Evolutionary conservation across 257 asterid species (phyloP), one percentile per base, ranked within the genome.

Genomic region (Fraxinus pennsylvanica): DNA sequence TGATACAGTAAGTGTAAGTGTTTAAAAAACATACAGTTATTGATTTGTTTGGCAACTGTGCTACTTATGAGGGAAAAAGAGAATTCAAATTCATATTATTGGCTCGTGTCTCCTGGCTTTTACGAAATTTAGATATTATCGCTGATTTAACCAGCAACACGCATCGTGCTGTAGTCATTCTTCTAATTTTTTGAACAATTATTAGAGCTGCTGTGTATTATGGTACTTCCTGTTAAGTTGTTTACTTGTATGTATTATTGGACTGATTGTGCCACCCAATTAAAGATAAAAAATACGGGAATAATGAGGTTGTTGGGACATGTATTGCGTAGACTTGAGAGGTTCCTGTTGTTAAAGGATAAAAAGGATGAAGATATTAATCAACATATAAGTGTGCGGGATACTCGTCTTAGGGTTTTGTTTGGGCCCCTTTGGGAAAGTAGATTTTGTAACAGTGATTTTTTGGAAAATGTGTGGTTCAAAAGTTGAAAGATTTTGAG

Each of bases 1-100:
- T 13, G 99, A 94, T 85, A 89, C 91, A 1, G 99, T 92, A 79
- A 90, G 92, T 76, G 36, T 13, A 79, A 90, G 92, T 76, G 36
- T 13, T 70, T 67, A 29, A 52, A 17, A 29, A 57, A 54, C 3
- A 33, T 33, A 33, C 6, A 4, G 36, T 33, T 33, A 33, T 35
- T 74, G 63, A 17, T 17, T 72, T 74, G 19, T 4, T 59, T 39
- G 35, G n/a, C 41, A 61, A 27, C 22, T 59, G 68, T 66, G 3
- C 19, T 47, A 47, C 4, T 47, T 47, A 3, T 47, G 57, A 47
- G 57, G 57, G 57, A 47, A 3, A 3, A 13, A 47, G 19, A 47
- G 57, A 47, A 5, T 57, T 57, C 36, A 33, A 47, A 5, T 57
- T 57, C 36, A 33, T 33, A 33, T 33, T 4, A 33, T 57, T 6